Conservation (phyloP, 352 stramenopile species). For the Globisporangium orthogonon region DNA sequence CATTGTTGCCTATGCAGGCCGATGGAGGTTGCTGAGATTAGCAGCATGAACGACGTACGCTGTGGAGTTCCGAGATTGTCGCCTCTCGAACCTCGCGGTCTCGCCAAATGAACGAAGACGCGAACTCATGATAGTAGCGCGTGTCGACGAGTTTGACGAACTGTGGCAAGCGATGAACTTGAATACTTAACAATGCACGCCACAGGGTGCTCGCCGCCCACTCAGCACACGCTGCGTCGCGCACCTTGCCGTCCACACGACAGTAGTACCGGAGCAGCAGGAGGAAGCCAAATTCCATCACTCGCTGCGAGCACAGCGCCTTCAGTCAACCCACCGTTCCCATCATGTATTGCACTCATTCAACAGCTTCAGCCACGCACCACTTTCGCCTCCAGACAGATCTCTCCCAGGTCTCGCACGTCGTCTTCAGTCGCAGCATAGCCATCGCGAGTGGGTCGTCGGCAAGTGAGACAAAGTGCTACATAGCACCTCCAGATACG, state of each 20-base stretch:
- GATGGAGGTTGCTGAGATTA: neutral
- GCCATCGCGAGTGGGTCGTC: too few relatives aligned
- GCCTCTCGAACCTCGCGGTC: conserved; percentile 42
- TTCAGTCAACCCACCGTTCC: neutral
- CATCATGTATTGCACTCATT: neutral
- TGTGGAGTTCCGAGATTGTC: conserved; percentile 25
- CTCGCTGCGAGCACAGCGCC: conserved; percentile 17
- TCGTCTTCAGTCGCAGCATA: conserved; percentile 26
- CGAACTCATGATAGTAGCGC: conserved; percentile 65
- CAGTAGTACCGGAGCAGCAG: conserved; percentile 60
- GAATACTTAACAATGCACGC: neutral
- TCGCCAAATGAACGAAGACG: conserved; percentile 39
- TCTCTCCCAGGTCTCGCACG: conserved; percentile 55
- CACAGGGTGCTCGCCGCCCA: too few relatives aligned
- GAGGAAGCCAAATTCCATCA: conserved; percentile 65
- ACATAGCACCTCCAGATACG: neutral
- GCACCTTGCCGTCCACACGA: conserved; percentile 52
- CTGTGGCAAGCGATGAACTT: conserved; percentile 9
- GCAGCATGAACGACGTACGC: conserved; percentile 17
- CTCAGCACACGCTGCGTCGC: neutral
- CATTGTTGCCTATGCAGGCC: too few relatives aligned
- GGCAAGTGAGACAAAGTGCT: too few relatives aligned
- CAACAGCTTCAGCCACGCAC: conserved; percentile 15
- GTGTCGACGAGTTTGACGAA: conserved; percentile 42
- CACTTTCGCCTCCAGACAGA: conserved; percentile 50